Evolutionary conservation across 352 stramenopile genomes (phyloP).

Genomic region (Phytophthora macrochlamydospora): DNA sequence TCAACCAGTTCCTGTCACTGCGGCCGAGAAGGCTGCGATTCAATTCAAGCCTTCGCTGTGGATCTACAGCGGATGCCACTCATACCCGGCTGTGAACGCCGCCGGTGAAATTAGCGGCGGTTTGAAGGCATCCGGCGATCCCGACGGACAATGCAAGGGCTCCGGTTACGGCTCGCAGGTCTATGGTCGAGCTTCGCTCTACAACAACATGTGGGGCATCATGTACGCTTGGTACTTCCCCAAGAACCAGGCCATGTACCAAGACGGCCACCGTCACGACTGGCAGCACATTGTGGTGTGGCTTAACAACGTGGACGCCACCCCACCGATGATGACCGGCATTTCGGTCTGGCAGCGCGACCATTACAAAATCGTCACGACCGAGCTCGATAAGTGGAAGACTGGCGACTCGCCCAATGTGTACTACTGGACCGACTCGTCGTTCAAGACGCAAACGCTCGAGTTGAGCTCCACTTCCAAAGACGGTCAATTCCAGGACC

Average conservation of each 20-base stretch:
- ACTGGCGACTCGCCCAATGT: neutral
- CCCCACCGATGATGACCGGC: neutral
- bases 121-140: neutral
- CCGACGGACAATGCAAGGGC: neutral
- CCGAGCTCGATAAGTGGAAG: neutral
- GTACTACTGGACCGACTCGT: neutral
- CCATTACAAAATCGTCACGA: neutral
- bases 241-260: neutral
- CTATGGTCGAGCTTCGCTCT: neutral
- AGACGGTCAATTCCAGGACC: neutral
- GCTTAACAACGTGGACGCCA: neutral
- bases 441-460: neutral
- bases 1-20: neutral
- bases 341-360: neutral
- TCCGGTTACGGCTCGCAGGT: neutral
- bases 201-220: neutral
- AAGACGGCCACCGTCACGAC: neutral
- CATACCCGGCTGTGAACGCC: neutral
- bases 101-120: neutral
- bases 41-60: neutral
- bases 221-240: neutral
- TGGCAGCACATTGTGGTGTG: neutral
- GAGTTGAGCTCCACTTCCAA: neutral
- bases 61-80: neutral
- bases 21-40: neutral